These are phyloP conservation scores for Artemisia tridentata DNA, from an alignment of 129 eudicot genomes.

Conservation along the genomic window DNA sequence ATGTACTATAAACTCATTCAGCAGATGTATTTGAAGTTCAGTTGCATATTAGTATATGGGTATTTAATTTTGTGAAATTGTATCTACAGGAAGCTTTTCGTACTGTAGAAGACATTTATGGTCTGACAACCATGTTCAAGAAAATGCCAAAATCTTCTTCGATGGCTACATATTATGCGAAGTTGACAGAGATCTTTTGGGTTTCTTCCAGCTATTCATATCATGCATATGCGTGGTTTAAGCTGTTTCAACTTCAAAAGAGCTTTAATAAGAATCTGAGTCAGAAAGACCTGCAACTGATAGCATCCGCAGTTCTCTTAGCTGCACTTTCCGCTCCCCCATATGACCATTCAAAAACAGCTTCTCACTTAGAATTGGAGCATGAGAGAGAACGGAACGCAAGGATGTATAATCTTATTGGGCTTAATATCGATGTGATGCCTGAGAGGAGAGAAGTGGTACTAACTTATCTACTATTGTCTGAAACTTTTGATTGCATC, in stretches of 20 bases:
- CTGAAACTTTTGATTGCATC: too few species aligned
- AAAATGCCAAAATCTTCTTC: conserved; percentile 70
- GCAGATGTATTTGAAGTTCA: too few species aligned
- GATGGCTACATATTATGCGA: conserved; percentile 68
- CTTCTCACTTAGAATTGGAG: conserved; percentile 63
- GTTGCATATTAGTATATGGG: neutral
- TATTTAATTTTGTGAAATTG: neutral
- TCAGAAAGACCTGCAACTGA: conserved; percentile 77
- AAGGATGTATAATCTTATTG: too few species aligned
- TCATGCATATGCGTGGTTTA: conserved; percentile 84
- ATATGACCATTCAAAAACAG: conserved; percentile 41
- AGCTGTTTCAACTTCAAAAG: conserved; percentile 67
- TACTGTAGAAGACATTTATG: conserved; percentile 74
- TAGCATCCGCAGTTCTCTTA: conserved; percentile 73
- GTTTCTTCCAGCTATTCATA: conserved; percentile 61
- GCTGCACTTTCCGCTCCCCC: conserved; percentile 73
- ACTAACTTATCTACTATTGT: neutral
- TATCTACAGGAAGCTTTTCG: conserved; percentile 75
- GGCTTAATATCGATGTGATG: conserved; percentile 35
- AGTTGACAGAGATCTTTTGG: conserved; percentile 77
- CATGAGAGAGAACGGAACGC: conserved; percentile 52
- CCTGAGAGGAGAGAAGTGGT: conserved; percentile 58
- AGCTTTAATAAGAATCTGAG: conserved; percentile 65
- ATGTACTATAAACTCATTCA: too few species aligned
- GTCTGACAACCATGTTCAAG: conserved; percentile 65